Evolutionary conservation across 495 filamentous ascomycete species (phyloP).

Genomic region (Penicillium waksmanii): DNA sequence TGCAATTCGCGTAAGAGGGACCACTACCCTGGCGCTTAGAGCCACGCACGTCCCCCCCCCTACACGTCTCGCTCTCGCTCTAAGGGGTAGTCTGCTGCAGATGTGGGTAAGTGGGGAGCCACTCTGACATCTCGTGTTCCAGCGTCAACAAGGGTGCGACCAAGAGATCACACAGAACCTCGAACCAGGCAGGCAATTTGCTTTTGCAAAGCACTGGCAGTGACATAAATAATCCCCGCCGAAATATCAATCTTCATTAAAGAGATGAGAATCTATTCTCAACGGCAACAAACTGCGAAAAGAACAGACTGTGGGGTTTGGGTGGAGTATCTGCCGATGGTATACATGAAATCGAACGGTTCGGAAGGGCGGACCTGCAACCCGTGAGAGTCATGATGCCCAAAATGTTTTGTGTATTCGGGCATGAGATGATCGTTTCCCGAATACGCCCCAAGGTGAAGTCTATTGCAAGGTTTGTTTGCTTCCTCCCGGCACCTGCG

Average conservation of each 20-base stretch:
- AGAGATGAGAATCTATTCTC: background rate
- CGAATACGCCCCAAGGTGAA: background rate
- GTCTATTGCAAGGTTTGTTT: background rate
- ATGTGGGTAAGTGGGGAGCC: slow-evolving; percentile 13
- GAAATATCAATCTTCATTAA: too few relatives aligned
- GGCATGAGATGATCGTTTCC: slow-evolving; percentile 17
- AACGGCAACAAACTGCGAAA: background rate
- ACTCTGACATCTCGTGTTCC: slow-evolving; percentile 20
- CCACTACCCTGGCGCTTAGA: slow-evolving; percentile 23
- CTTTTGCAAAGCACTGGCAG: too few relatives aligned
- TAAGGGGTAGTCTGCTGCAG: slow-evolving; percentile 6
- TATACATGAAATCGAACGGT: slow-evolving; percentile 26
- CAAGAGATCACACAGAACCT: background rate
- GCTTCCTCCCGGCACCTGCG: slow-evolving; percentile 1
- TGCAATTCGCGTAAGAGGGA: slow-evolving; percentile 8
- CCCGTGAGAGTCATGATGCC: slow-evolving; percentile 15
- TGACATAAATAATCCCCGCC: too few relatives aligned
- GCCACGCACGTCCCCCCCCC: slow-evolving; percentile 29
- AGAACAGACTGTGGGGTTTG: background rate
- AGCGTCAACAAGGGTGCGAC: background rate
- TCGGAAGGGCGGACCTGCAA: slow-evolving; percentile 25
- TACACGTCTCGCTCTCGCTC: background rate
- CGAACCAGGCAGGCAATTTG: too few relatives aligned
- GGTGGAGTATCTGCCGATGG: slow-evolving; percentile 17
- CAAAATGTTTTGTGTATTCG: slow-evolving; percentile 6